phyloP scores from a whole-genome alignment of 106 monocot genomes.

The Dendrobium catenatum region DNA sequence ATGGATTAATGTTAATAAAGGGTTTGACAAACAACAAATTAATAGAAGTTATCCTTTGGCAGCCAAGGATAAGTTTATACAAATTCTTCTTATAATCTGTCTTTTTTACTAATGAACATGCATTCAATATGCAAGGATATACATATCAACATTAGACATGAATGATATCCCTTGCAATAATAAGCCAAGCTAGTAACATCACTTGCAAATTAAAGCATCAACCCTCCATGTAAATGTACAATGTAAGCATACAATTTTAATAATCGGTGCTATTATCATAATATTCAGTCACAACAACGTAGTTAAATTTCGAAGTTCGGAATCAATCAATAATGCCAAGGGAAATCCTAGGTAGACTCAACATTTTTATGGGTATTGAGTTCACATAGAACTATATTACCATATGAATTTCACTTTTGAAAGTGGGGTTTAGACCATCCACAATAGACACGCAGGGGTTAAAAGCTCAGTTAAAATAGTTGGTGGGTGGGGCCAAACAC shows the following conservation, averaged over 20 bases:
- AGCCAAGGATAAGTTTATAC: neutral
- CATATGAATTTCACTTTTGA: neutral
- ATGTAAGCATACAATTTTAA: neutral
- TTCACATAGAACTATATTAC: neutral
- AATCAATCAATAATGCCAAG: neutral
- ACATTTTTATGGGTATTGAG: neutral
- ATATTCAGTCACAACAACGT: neutral
- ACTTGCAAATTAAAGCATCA: neutral
- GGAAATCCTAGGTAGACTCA: neutral
- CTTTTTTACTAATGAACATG: neutral
- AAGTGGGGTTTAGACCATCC: neutral
- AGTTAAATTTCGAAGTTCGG: neutral
- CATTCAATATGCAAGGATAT: neutral
- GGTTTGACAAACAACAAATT: no score
- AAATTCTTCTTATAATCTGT: neutral
- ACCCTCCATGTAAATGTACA: neutral
- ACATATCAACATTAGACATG: neutral
- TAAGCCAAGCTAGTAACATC: neutral
- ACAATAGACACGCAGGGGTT: neutral
- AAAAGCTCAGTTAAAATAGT: neutral
- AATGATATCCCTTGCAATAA: neutral
- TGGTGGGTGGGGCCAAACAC: neutral
- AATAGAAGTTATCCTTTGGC: no score
- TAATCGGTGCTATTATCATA: neutral
- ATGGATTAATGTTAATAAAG: no score